Percentiles rank a stretch among this genome's conserved stretches.
Conservation (phyloP, 345 rosid species). For the Sapria himalayana region DNA sequence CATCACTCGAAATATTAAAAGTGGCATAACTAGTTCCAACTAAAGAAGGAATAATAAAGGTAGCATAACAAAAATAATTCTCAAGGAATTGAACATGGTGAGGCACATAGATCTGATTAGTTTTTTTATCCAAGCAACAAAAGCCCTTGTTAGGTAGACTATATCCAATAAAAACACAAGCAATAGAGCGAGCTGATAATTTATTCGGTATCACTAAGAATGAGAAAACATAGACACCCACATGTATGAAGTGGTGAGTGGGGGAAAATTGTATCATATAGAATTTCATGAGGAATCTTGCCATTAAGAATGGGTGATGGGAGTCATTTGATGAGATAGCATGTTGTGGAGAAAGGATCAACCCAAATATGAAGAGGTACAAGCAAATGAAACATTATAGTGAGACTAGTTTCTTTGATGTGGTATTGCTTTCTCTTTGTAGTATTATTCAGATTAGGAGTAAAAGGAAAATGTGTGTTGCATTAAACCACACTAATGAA, state of each 20-base stretch:
- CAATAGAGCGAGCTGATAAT: background rate
- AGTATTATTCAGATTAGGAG: conserved; percentile 1
- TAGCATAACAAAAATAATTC: background rate
- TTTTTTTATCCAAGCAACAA: background rate
- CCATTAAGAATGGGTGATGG: background rate
- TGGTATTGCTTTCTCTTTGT: conserved; percentile 1
- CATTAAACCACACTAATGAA: background rate
- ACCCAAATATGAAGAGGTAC: background rate
- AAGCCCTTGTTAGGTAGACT: background rate
- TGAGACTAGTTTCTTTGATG: background rate
- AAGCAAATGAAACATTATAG: background rate
- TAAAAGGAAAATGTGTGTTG: background rate
- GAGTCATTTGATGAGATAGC: background rate
- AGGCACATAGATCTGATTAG: background rate
- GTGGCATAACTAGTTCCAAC: no score
- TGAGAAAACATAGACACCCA: background rate
- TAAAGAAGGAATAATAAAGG: no score
- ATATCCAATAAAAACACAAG: conserved; percentile 1
- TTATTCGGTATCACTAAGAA: background rate
- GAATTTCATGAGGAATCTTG: background rate
- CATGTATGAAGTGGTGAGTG: background rate
- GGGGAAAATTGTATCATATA: background rate
- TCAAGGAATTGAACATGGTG: conserved; percentile 1
- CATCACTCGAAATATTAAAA: no score
- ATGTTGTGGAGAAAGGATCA: background rate